Evolutionary conservation across 441 rosid species (phyloP), one percentile per base, ranked within the genome.

Genomic region (Populus hybrid): DNA sequence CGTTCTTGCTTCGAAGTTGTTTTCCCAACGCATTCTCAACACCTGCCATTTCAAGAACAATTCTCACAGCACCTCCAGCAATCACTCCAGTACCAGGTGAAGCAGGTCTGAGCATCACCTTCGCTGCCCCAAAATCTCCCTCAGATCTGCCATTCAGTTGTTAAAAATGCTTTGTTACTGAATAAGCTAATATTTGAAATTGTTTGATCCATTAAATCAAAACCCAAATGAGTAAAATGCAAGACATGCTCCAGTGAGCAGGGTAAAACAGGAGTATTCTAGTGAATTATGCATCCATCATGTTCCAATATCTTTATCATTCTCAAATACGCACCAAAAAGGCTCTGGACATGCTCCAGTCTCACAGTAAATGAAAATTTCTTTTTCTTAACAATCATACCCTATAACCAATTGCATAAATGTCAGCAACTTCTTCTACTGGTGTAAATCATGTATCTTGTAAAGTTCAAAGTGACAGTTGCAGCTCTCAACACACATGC

Each of bases 31-130:
- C 98, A 36, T 95, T 95, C 84, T 92, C 92, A 38, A 95, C 97
- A 38, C 99, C 98, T 1, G 99, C 98, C 99, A 95, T 86, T 86
- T 95, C 99, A 2, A 95, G 87, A 79, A 93, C 98, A 12, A 91
- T 90, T 83, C 97, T 88, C 74, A 95, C 99, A 35, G 97, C 90
- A 79, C 97, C 98, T 79, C 98, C 98, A 2, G 99, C 99, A 85
- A 91, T 91, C 78, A 95, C 97, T 77, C 99, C 99, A 0, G 98
- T 91, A 80, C 99, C 99, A 26, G 97, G 99, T 38, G 97, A 87
- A 67, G 98, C 98, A 12, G 99, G 99, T 87, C 98, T 91, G 69
- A 93, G 95, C 98, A 95, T 95, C 90, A 95, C 99, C 82, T 83
- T 89, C 0, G 99, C 98, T 64, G 97, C 99, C 79, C 98, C 99